Percentiles rank a stretch among this genome's conserved stretches.
phyloP scores from a whole-genome alignment of 2,329 filamentous ascomycete genomes.

The Rhynchosporium graminicola region DNA sequence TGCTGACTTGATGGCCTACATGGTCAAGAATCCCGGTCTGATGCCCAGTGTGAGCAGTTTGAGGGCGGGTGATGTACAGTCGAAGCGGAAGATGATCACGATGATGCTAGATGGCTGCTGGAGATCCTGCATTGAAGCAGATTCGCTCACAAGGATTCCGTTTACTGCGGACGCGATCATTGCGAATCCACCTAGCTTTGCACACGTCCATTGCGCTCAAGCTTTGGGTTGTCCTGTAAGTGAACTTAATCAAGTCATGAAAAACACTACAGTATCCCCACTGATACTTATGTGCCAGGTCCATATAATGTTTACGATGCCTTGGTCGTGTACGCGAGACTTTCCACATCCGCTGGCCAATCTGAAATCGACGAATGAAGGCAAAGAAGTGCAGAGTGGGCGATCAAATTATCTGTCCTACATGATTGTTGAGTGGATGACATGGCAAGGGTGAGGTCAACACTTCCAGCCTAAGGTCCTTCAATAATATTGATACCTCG shows the following conservation, averaged over 20 bases:
- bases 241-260: neutral
- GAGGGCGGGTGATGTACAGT: slow-evolving; percentile 71
- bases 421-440: slow-evolving; percentile 49
- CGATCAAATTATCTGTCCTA: slow-evolving; percentile 50
- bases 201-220: slow-evolving; percentile 35
- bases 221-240: slow-evolving; percentile 59
- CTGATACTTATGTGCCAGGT: neutral
- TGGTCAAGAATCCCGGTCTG: slow-evolving; percentile 83
- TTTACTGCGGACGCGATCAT: slow-evolving; percentile 38
- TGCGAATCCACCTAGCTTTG: slow-evolving; percentile 37
- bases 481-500: neutral
- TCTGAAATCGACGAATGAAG: slow-evolving; percentile 41
- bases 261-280: neutral
- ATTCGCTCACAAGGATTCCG: slow-evolving; percentile 22
- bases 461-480: no score
- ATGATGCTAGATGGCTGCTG: slow-evolving; percentile 80
- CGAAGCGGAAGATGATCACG: slow-evolving; percentile 69
- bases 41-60: slow-evolving; percentile 78
- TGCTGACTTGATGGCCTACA: slow-evolving; percentile 76
- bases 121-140: slow-evolving; percentile 73
- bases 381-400: slow-evolving; percentile 37
- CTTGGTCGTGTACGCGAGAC: slow-evolving; percentile 28
- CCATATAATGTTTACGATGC: slow-evolving; percentile 32
- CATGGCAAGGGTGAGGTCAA: slow-evolving; percentile 49
- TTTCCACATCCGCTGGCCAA: slow-evolving; percentile 48